Percentiles rank a stretch among this genome's conserved stretches.
Conservation (phyloP, 179 eudicot genomes). For the Pouteria campechiana region DNA sequence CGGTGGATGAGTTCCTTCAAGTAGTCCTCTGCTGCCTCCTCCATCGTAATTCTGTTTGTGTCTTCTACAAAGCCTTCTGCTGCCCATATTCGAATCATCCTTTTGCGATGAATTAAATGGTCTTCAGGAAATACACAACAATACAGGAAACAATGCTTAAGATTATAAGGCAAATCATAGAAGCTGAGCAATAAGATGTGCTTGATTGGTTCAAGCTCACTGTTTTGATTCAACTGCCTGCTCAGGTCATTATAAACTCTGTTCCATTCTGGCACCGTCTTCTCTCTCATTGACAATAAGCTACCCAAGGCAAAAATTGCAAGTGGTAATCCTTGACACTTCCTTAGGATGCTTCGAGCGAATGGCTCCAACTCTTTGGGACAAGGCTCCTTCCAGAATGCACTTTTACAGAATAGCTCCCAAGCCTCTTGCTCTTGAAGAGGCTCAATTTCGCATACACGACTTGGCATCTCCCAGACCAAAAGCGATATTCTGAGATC, state of each 20-base stretch:
- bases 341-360: conserved; percentile 30
- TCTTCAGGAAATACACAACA: conserved; percentile 40
- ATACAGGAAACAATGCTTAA: conserved; percentile 55
- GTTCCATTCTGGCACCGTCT: conserved; percentile 34
- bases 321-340: conserved; percentile 53
- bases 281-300: conserved; percentile 27
- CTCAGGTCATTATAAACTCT: conserved; percentile 25
- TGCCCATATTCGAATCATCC: conserved; percentile 46
- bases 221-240: conserved; percentile 25
- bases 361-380: conserved; percentile 10
- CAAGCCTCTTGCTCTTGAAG: conserved; percentile 27
- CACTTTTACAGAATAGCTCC: conserved; percentile 31
- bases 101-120: conserved; percentile 21
- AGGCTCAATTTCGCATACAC: conserved; percentile 21
- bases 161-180: conserved; percentile 36
- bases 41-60: conserved; percentile 22
- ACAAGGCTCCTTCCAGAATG: conserved; percentile 19
- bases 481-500: conserved; percentile 18
- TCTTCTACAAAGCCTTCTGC: conserved; percentile 40
- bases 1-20: conserved; percentile 35
- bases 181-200: conserved; percentile 41
- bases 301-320: conserved; percentile 54
- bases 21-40: conserved; percentile 31
- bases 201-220: conserved; percentile 19
- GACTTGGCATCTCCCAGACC: conserved; percentile 11